Base-by-base conservation (phyloP, 2,329 filamentous ascomycete species). In the Aspergillus calidoustus region DNA sequence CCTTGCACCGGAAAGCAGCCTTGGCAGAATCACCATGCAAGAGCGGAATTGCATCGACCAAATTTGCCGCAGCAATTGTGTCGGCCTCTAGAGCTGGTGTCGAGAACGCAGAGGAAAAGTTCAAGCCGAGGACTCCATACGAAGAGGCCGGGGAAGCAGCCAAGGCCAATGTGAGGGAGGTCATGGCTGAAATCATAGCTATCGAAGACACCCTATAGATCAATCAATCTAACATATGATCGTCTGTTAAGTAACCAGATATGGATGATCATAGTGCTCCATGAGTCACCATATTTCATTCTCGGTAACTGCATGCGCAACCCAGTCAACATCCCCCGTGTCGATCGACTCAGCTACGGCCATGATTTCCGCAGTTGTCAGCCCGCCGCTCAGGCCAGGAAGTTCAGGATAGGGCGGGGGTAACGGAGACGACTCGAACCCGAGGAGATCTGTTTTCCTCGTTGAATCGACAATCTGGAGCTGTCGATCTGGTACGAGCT, bases 21-120 rank as follows among this genome's bases (percentile, higher is more conserved):
- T 75, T 91, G 56, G 88, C 88, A 0, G 89, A 91, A 74, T 84
- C 83, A 59, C 84, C 86, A 0, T 86, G 84, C 69, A 91, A 91
- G 76, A 81, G 82, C 7, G 89, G 89, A 6, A 89, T 91, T 67
- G 87, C 87, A 8, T 81, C 82, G 2, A 86, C 85, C 22, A 91
- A 91, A 76, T 90, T 88, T 71, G 89, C 87, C 0, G 87, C 86
- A 0, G 83, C 86, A 2, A 75, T 87, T 41, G 86, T 83, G 65
- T 86, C 86, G 41, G 89, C 87, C 2, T 81, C 75, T 59, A 74
- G 76, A 57, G 88, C 88, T 1, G 87, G 86, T 0, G 84, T 91
- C 41, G 81, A 85, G 62, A 83, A 81, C 1, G 86, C 87, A 3
- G 83, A 83, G 73, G 80, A 82, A 71, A 84, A 84, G 74, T 72